Evolutionary conservation across 768 basidiomycete genomes (phyloP).

Genomic region (Pilatotrama ljubarskyi): DNA sequence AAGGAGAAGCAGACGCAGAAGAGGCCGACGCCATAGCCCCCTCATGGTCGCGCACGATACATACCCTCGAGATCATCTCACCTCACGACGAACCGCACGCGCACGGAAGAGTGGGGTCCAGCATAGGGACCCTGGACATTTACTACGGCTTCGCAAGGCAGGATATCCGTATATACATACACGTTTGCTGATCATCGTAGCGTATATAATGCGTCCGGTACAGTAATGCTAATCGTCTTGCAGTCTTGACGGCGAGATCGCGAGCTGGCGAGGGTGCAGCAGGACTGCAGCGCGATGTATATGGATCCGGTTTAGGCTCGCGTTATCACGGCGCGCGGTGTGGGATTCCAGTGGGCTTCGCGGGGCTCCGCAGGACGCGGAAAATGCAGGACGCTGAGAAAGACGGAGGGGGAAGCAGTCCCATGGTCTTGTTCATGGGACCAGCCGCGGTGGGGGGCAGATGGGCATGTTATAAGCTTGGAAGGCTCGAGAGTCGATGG

Average conservation of each 20-base stretch:
- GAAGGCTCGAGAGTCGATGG: background rate
- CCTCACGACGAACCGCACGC: no score
- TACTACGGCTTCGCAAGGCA: background rate
- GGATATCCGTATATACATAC: slow-evolving; percentile 3
- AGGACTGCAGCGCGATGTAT: no score
- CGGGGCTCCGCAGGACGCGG: background rate
- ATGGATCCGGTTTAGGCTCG: background rate
- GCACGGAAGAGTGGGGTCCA: no score
- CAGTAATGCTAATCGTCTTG: slow-evolving; percentile 9
- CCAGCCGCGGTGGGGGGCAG: background rate
- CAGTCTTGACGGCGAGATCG: no score
- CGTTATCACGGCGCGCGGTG: background rate
- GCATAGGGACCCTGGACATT: background rate
- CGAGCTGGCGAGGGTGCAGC: no score
- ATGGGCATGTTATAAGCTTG: background rate
- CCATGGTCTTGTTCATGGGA: slow-evolving; percentile 11
- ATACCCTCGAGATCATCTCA: background rate
- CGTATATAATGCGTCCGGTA: slow-evolving; percentile 12
- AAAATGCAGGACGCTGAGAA: background rate
- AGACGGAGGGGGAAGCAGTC: background rate
- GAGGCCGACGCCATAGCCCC: background rate
- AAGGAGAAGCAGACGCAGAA: background rate
- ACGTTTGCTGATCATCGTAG: background rate
- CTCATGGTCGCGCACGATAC: background rate
- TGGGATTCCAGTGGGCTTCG: background rate